Evolutionary conservation across 2,329 filamentous ascomycete genomes (phyloP).

Genomic region (Coniochaeta pulveracea): DNA sequence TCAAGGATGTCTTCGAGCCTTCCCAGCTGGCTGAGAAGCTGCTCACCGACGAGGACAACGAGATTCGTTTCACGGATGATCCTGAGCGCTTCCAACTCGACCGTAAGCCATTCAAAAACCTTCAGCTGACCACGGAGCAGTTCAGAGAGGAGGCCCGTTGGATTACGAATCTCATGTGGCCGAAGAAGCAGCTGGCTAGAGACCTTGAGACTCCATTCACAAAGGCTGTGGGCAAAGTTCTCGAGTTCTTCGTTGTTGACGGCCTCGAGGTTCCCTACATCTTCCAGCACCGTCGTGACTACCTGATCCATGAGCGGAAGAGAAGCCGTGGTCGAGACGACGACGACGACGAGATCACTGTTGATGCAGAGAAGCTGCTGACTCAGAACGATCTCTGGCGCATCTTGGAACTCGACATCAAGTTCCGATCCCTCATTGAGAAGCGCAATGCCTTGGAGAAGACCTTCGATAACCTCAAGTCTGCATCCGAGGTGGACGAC

Average conservation of each 20-base stretch:
- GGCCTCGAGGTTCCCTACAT: constrained; percentile 96
- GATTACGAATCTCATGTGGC: constrained; percentile 84
- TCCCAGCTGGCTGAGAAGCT: constrained; percentile 90
- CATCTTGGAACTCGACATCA: constrained; percentile 87
- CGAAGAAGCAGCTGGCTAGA: constrained; percentile 65
- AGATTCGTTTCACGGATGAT: constrained; percentile 78
- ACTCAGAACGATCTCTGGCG: constrained; percentile 93
- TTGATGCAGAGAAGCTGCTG: constrained; percentile 76
- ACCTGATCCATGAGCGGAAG: constrained; percentile 81
- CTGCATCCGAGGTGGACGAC: constrained; percentile 52
- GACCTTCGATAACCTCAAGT: constrained; percentile 63
- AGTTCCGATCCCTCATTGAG: constrained; percentile 85
- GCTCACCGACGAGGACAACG: constrained; percentile 89
- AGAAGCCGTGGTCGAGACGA: constrained; percentile 43
- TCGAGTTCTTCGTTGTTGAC: constrained; percentile 91
- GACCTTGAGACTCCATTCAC: constrained; percentile 76
- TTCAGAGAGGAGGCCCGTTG: constrained; percentile 83
- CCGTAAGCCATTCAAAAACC: constrained; percentile 74
- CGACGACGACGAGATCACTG: constrained; percentile 59
- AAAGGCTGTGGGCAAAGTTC: constrained; percentile 78
- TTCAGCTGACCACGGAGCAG: constrained; percentile 71
- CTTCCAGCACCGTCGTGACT: constrained; percentile 96
- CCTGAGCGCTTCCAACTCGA: constrained; percentile 92
- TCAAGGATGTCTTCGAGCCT: constrained; percentile 97
- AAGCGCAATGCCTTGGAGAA: constrained; percentile 79